phyloP scores from a whole-genome alignment of 1,284 basidiomycete species.

The Heterobasidion annosum region DNA sequence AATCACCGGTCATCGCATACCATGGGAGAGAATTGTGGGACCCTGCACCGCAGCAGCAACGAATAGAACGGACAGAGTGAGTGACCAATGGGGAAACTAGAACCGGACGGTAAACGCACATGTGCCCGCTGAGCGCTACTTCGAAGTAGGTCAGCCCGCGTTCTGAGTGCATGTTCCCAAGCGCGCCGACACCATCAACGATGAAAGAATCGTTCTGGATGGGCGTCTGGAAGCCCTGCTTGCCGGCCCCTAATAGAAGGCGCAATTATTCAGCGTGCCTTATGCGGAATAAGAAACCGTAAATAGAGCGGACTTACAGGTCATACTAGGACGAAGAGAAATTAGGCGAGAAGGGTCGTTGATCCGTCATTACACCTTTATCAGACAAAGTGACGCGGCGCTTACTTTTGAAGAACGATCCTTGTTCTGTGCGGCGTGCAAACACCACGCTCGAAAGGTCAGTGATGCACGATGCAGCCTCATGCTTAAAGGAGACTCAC shows the following conservation, averaged over 20 bases:
- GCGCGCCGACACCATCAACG: slow-evolving; percentile 57
- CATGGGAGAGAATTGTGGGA: not conserved
- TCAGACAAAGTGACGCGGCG: slow-evolving; percentile 1
- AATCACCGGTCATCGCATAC: not conserved
- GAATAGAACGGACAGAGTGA: not conserved
- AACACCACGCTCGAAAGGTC: not conserved
- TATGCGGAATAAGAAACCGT: not conserved
- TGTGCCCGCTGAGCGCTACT: slow-evolving; percentile 59
- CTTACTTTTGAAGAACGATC: slow-evolving; percentile 61
- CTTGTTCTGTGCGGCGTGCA: slow-evolving; percentile 30
- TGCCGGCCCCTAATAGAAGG: slow-evolving; percentile 39
- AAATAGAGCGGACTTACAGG: slow-evolving; percentile 35
- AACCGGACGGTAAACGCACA: slow-evolving; percentile 31
- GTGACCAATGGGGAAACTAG: not conserved
- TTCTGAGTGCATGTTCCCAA: slow-evolving; percentile 56
- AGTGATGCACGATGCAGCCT: not conserved
- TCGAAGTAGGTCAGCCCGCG: slow-evolving; percentile 61
- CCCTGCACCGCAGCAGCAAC: not conserved
- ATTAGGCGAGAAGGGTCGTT: not conserved
- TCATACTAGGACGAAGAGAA: slow-evolving; percentile 42
- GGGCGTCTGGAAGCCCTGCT: slow-evolving; percentile 66
- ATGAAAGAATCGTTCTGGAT: slow-evolving; percentile 58
- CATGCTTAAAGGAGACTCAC: slow-evolving; percentile 23
- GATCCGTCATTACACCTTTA: not conserved
- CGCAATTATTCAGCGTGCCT: not conserved